Conservation (phyloP, 2,329 filamentous ascomycete genomes). For the Exophiala bonariae region DNA sequence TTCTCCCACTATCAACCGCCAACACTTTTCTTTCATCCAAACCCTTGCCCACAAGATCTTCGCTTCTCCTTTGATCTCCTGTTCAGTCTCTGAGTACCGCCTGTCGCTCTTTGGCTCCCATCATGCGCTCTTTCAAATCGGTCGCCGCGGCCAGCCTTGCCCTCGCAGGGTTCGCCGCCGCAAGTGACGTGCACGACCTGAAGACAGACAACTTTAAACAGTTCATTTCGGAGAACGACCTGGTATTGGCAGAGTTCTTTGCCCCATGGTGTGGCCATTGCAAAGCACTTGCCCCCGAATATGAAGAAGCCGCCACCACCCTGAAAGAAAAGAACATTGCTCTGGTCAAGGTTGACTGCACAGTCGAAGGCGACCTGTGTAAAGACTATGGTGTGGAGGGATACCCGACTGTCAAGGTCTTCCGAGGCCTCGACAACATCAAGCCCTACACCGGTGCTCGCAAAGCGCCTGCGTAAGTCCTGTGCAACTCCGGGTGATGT, state of each 20-base stretch:
- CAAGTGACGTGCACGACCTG: constrained; percentile 79
- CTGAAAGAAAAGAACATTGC: constrained; percentile 51
- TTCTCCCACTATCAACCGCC: neutral
- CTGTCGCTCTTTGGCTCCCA: neutral
- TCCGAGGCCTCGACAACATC: constrained; percentile 83
- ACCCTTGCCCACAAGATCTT: constrained; percentile 7
- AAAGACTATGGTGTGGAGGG: constrained; percentile 88
- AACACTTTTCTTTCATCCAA: neutral
- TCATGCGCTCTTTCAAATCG: constrained; percentile 26
- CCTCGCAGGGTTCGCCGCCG: constrained; percentile 39
- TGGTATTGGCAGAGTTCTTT: constrained; percentile 96
- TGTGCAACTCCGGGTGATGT: neutral
- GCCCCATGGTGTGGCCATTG: constrained; percentile 98
- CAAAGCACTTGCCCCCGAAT: constrained; percentile 78
- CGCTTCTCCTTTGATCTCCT: constrained; percentile 23
- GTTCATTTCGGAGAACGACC: constrained; percentile 80
- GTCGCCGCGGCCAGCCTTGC: constrained; percentile 37
- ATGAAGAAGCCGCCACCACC: constrained; percentile 49
- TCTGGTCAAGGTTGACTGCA: constrained; percentile 71
- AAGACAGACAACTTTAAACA: constrained; percentile 83
- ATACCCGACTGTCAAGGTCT: constrained; percentile 98
- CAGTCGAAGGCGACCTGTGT: constrained; percentile 89
- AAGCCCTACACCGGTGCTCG: constrained; percentile 83
- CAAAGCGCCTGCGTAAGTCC: constrained; percentile 70
- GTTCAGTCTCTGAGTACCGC: constrained; percentile 3